Evolutionary conservation across 495 filamentous ascomycete genomes (phyloP).

Genomic region (Penicillium lagena): DNA sequence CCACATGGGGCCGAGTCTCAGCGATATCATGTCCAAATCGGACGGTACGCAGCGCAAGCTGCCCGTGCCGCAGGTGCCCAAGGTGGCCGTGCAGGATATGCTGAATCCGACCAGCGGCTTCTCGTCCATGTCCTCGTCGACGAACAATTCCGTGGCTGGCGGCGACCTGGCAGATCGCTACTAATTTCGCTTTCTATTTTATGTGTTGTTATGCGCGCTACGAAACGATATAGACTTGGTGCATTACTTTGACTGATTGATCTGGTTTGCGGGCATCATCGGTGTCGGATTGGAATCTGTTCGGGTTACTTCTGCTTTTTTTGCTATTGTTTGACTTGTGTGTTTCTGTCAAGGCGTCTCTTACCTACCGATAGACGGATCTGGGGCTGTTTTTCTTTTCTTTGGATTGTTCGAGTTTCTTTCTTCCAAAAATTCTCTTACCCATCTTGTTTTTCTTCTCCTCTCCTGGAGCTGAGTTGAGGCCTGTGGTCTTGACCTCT

Average conservation of each 20-base stretch:
- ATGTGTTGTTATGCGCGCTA: constrained; percentile 28
- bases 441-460: constrained; percentile 11
- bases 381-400: constrained; percentile 15
- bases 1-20: constrained; percentile 67
- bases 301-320: constrained; percentile 13
- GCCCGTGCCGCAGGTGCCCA: constrained; percentile 84
- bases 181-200: constrained; percentile 11
- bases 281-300: constrained; percentile 20
- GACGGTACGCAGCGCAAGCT: constrained; percentile 88
- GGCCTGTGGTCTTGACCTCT: background rate
- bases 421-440: constrained; percentile 1
- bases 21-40: constrained; percentile 83
- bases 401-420: constrained; percentile 14
- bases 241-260: constrained; percentile 25
- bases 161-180: constrained; percentile 36
- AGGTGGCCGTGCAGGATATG: constrained; percentile 84
- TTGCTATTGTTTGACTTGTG: constrained; percentile 13
- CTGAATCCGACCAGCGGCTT: constrained; percentile 62
- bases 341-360: constrained; percentile 27
- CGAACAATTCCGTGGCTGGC: constrained; percentile 41
- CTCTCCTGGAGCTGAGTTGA: background rate
- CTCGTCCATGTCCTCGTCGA: constrained; percentile 46
- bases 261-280: constrained; percentile 22
- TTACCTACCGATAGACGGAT: constrained; percentile 26
- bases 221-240: constrained; percentile 42